A percentile compares a stretch with the other conserved stretches of the same genome.
Evolutionary conservation across 495 filamentous ascomycete genomes (phyloP).

Genomic region (Lasiosphaeria miniovina): DNA sequence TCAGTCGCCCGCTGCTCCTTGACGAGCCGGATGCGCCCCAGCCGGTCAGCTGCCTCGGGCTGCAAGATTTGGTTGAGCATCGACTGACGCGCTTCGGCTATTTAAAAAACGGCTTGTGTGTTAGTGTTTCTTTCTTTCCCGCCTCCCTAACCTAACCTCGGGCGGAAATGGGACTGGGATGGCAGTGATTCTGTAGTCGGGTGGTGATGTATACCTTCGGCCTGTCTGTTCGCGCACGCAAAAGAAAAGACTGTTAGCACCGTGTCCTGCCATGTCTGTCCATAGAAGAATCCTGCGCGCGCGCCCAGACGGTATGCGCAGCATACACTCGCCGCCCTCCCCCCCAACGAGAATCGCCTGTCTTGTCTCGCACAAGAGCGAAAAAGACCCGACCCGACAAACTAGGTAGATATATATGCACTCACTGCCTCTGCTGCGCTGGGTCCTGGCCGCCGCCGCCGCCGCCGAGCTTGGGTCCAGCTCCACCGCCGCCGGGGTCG

Average conservation of each 20-base stretch:
- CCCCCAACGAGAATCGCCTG: too few relatives aligned
- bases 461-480: constrained; percentile 42
- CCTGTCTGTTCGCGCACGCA: not conserved
- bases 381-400: not conserved
- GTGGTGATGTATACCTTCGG: too few relatives aligned
- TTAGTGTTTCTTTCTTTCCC: not conserved
- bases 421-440: constrained; percentile 64
- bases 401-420: constrained; percentile 1
- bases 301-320: too few relatives aligned
- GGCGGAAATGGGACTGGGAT: too few relatives aligned
- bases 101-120: not conserved
- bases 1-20: constrained; percentile 88
- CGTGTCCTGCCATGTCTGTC: not conserved
- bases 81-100: constrained; percentile 66
- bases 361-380: too few relatives aligned
- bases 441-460: constrained; percentile 52
- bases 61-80: constrained; percentile 90
- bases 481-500: constrained; percentile 26
- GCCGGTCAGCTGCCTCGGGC: constrained; percentile 87
- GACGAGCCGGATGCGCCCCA: constrained; percentile 91
- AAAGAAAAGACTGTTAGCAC: not conserved
- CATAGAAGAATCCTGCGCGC: too few relatives aligned
- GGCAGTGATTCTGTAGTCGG: too few relatives aligned
- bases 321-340: too few relatives aligned
- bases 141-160: too few relatives aligned